Evolutionary conservation across 23 red algal species (phyloP), one percentile per base, ranked within the genome.

Genomic region (Gracilaria vermiculophylla): DNA sequence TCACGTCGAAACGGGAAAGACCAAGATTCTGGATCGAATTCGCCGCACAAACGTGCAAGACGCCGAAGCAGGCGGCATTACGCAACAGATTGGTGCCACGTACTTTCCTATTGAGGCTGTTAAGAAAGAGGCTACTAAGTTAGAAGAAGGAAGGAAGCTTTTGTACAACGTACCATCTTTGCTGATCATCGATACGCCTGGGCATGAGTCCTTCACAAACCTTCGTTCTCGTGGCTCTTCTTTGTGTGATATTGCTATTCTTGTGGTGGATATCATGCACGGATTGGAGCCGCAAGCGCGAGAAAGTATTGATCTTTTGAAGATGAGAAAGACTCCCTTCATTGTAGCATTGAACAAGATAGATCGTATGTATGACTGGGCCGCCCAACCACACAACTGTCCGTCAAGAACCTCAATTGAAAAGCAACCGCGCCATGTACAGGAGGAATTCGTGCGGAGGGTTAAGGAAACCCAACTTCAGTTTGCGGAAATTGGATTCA

Each of bases 1-100:
- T 52, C 97, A 99, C 85, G 97, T 99, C 8, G 97, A 99, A 57
- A 99, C 97, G 27, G 97, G 97, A 25, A 99, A 99, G 78, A 99
- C 97, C 5, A 99, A 99, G 85, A 92, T 99, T 33, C 74, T 99
- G 13, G 97, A 99, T 90, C 86, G 89, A 73, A 99, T 99, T 74
- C 79, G 97, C 45, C 78, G 82, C 7, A 99, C 97, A 37, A 94
- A 96, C 54, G 97, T 99, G 31, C 97, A 99, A 86, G 92, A 99
- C 51, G 97, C 88, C 7, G 97, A 99, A 76, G 97, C 97, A 34
- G 97, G 97, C 52, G 97, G 97, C 11, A 99, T 99, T 58, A 99
- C 97, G 27, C 97, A 99, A 86, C 97, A 99, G 56, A 99, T 99
- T 71, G 97, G 97, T 50, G 97, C 97, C 16, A 99, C 92, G 3